Evolutionary conservation across 2,329 filamentous ascomycete genomes (phyloP).

Genomic region (Fusarium sp.): DNA sequence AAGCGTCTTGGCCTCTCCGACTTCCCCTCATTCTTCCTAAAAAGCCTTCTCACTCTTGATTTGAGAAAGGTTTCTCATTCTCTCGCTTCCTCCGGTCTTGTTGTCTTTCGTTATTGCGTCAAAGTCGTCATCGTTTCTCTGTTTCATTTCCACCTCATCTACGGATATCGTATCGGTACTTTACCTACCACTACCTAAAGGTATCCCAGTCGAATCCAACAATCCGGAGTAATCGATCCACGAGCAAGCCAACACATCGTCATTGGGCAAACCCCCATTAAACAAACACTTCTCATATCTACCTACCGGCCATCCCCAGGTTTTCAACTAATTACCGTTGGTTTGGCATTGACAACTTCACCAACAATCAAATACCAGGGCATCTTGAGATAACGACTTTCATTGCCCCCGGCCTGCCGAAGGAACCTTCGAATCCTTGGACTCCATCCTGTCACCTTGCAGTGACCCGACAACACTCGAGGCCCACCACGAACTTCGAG

Average conservation of each 20-base stretch:
- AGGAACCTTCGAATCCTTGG: conserved; percentile 22
- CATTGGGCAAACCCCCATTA: conserved; percentile 17
- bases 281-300: conserved; percentile 24
- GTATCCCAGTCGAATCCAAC: conserved; percentile 20
- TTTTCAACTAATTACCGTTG: conserved; percentile 26
- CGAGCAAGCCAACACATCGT: conserved; percentile 22
- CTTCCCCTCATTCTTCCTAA: conserved; percentile 30
- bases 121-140: conserved; percentile 7
- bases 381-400: conserved; percentile 32
- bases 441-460: conserved; percentile 18
- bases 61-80: conserved; percentile 22
- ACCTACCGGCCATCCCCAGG: conserved; percentile 21
- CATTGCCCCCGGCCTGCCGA: conserved; percentile 11
- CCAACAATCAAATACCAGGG: conserved; percentile 20
- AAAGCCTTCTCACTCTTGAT: conserved; percentile 18
- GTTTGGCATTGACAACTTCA: conserved; percentile 25
- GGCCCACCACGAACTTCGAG: conserved; percentile 29
- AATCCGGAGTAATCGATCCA: conserved; percentile 26
- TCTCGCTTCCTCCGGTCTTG: conserved; percentile 25
- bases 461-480: conserved; percentile 31
- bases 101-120: conserved; percentile 41
- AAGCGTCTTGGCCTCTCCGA: conserved; percentile 28
- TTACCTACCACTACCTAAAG: conserved; percentile 2
- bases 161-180: conserved; percentile 21
- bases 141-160: conserved; percentile 21